These are phyloP conservation scores for Globisporangium spiculum DNA, from an alignment of 352 stramenopile genomes.

Conservation along the genomic window DNA sequence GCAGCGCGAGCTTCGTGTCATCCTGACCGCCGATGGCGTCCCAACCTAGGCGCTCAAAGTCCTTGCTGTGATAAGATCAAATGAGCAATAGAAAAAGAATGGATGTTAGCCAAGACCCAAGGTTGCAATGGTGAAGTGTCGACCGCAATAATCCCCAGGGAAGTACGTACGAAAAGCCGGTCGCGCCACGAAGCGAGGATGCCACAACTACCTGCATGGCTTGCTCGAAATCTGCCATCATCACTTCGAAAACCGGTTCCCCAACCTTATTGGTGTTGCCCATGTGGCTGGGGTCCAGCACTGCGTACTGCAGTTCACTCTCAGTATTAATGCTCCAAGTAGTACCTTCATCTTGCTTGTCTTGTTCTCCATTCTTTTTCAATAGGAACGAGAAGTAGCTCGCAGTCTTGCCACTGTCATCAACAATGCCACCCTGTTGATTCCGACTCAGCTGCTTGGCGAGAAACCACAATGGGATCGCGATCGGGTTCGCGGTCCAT, in stretches of 20 bases:
- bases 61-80: constrained; percentile 29
- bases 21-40: constrained; percentile 74
- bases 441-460: constrained; percentile 25
- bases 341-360: background rate
- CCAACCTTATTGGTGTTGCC: background rate
- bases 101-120: background rate
- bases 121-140: background rate
- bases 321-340: background rate
- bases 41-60: constrained; percentile 62
- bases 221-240: constrained; percentile 69
- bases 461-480: constrained; percentile 74
- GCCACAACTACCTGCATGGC: constrained; percentile 66
- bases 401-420: background rate
- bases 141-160: background rate
- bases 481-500: constrained; percentile 53
- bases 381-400: constrained; percentile 51
- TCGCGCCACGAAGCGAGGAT: constrained; percentile 59
- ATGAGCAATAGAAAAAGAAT: background rate
- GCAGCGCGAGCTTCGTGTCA: constrained; percentile 66
- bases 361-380: constrained; percentile 9
- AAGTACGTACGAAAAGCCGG: constrained; percentile 47
- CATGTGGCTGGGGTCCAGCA: background rate
- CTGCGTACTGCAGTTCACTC: constrained; percentile 2
- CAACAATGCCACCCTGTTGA: background rate
- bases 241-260: constrained; percentile 43